A percentile compares a stretch with the other conserved stretches of the same genome.
phyloP scores from a whole-genome alignment of 2,329 filamentous ascomycete species.

The Microcyclospora pomicola region DNA sequence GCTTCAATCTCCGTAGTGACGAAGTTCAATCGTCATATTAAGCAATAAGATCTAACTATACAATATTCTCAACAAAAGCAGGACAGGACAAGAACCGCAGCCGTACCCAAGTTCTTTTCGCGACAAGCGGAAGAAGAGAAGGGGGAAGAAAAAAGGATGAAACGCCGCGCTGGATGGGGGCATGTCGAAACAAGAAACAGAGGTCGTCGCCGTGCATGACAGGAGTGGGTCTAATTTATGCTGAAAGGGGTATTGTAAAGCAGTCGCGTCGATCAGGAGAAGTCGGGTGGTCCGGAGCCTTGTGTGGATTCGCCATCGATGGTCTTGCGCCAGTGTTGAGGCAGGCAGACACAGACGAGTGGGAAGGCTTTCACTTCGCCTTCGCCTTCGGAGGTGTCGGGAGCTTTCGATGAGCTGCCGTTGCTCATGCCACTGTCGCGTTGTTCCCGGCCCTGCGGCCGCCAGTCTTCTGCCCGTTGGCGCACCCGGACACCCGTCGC shows the following conservation, averaged over 20 bases:
- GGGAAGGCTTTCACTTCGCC: constrained; percentile 97
- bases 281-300: constrained; percentile 9
- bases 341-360: constrained; percentile 86
- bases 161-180: neutral
- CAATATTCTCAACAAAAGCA: too few relatives aligned
- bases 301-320: constrained; percentile 66
- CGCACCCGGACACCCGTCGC: constrained; percentile 78
- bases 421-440: constrained; percentile 89
- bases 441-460: constrained; percentile 51
- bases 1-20: too few relatives aligned
- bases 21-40: too few relatives aligned
- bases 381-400: constrained; percentile 15
- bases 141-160: neutral
- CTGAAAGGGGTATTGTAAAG: neutral
- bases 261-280: constrained; percentile 1
- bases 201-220: neutral
- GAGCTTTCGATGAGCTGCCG: constrained; percentile 37
- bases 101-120: too few relatives aligned
- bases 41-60: too few relatives aligned
- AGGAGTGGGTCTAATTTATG: neutral
- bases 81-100: too few relatives aligned
- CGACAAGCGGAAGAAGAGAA: neutral
- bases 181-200: neutral
- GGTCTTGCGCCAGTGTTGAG: constrained; percentile 91
- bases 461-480: constrained; percentile 80